Base-by-base conservation (phyloP, 2,329 filamentous ascomycete species). In the Thelonectria discophora region DNA sequence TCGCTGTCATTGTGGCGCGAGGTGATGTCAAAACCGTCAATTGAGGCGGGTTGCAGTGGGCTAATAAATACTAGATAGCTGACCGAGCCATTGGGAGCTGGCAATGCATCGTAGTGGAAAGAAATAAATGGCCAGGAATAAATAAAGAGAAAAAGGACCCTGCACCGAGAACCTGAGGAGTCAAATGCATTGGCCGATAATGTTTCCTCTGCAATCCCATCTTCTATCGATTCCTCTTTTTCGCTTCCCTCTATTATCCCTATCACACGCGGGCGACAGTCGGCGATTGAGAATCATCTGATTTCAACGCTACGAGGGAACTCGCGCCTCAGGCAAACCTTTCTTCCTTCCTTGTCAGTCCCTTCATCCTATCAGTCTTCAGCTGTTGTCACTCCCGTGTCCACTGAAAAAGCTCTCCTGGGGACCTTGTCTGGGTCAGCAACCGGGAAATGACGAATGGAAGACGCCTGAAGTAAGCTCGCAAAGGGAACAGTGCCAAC, bases 401-500 rank as follows among this genome's bases (percentile, higher is more conserved):
- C 43, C 54, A 50, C 46, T 43, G 37, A 24, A 45, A 32, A 24
- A 24, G 24, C 45, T 17, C 18, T 3, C 51, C 20, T 37, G 47
- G 55, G 51, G 48, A 20, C 56, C 60, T 56, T 49, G 56, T 60
- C 52, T 45, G 24, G 43, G 42, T 45, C 46, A 45, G 37, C 50
- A 43, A n/a, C 18, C 13, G 24, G 40, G 40, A 58, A 63, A 66
- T 64, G 59, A 63, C 66, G 67, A 72, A 72, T 71, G 65, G 65
- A 66, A 69, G 54, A 45, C 24, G 58, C 56, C 47, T 60, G 51
- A 69, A 69, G 62, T 72, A 71, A 70, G 69, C 69, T 68, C 65
- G 50, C 52, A 55, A 40, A 49, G 56, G 47, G 45, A 20, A 66
- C 65, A 55, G 69, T 73, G 63, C 48, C 10, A 11, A 11, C n/a